Base-by-base conservation (phyloP, 495 filamentous ascomycete species). In the Apiosordaria backusii region DNA sequence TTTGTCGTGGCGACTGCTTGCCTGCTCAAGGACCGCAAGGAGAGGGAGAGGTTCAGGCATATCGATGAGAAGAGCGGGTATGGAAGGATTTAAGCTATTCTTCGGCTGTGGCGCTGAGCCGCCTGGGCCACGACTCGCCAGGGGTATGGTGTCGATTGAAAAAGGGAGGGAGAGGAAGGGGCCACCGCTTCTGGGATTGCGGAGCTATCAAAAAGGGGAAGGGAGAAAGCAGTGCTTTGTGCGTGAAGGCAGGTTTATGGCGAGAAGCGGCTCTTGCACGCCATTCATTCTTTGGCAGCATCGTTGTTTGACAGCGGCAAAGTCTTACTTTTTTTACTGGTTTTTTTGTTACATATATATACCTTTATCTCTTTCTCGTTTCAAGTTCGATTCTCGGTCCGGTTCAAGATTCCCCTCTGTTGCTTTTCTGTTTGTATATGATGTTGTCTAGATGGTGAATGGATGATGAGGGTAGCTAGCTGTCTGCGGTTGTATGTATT, bases 51-150 rank as follows among this genome's bases (percentile, higher is more conserved):
- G 57, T 92, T 88, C 79, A 80, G 84, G 61, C 80, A 87, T 70
- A 90, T 91, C 68, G 89, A 92, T 69, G 85, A 90, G 82, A 92
- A 92, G 83, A 83, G 74, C 67, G 84, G 86, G 68, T 52, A 70
- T 74, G 60, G 74, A 78, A 65, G 80, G 79, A 22, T 78, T 74
- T 67, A 75, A 76, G 63, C 13, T 45, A 45, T 45, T 45, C 16
- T 45, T 45, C 35, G 9, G 5, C 35, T 6, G 9, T 7, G 13
- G 35, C 3, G 35, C 35, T 45, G 35, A 45, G 35, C 35, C 35
- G 35, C 35, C 35, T 45, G 35, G 35, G 35, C 35, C 35, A 45
- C 35, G 13, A 45, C 35, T 45, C 35, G 35, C 35, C 35, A 45
- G 35, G 35, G 10, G 10, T 45, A 45, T 15, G 35, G 10, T 45